A percentile compares a stretch with the other conserved stretches of the same genome.
These are phyloP conservation scores for Verticillium tricorpus DNA, from an alignment of 2,329 filamentous ascomycete species.

Conservation along the genomic window DNA sequence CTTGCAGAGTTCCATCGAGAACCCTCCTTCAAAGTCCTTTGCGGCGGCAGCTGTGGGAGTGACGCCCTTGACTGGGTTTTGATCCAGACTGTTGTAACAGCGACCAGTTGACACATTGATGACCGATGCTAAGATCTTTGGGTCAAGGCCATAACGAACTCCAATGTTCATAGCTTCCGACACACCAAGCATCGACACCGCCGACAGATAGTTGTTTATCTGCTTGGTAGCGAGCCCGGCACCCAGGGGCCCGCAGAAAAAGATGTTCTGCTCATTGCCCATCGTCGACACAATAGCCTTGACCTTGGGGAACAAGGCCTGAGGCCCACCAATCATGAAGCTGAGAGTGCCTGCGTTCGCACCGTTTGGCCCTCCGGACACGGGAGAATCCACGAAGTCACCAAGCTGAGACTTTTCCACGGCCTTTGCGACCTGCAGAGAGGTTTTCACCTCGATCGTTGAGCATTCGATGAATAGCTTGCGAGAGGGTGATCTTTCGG, in stretches of 20 bases:
- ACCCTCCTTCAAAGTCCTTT: constrained; percentile 10
- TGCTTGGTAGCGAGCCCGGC: constrained; percentile 12
- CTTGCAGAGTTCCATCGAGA: constrained; percentile 12
- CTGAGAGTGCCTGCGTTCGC: constrained; percentile 11
- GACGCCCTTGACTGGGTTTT: constrained; percentile 12
- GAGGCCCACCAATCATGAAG: constrained; percentile 11
- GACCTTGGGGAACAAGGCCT: background rate
- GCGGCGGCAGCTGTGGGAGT: constrained; percentile 6
- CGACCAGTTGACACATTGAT: constrained; percentile 13
- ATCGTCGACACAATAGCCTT: background rate
- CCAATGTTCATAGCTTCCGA: constrained; percentile 15
- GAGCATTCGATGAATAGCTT: background rate
- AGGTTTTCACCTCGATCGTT: background rate
- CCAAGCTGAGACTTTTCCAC: constrained; percentile 3
- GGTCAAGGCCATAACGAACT: constrained; percentile 8
- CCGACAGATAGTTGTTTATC: constrained; percentile 14
- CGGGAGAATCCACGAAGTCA: constrained; percentile 12
- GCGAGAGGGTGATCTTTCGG: background rate
- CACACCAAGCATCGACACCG: constrained; percentile 11
- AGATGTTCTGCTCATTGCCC: constrained; percentile 6
- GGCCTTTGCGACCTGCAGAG: background rate
- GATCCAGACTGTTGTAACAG: constrained; percentile 11
- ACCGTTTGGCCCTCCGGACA: constrained; percentile 9
- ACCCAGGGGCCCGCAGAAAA: constrained; percentile 9
- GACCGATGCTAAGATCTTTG: constrained; percentile 1